Percentiles rank a stretch among this genome's conserved stretches.
Evolutionary conservation across 331 rosid genomes (phyloP).

Genomic region (Telfairia occidentalis): DNA sequence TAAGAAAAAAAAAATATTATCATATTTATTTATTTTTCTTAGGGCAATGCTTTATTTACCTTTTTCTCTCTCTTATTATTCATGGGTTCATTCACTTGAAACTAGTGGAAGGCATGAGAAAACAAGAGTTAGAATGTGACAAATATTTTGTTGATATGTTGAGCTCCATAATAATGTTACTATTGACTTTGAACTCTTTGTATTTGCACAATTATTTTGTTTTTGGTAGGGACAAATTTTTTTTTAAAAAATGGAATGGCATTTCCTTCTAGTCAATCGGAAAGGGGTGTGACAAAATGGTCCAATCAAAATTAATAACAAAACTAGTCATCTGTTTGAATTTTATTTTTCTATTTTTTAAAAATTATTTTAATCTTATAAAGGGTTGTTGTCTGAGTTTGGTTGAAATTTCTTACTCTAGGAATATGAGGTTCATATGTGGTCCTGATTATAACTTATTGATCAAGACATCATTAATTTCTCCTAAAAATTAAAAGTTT

Average conservation of each 20-base stretch:
- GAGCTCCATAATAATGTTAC: neutral
- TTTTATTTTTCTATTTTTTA: no score
- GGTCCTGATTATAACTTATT: no score
- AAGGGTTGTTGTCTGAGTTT: no score
- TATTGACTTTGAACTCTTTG: neutral
- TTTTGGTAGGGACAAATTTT: neutral
- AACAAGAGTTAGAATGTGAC: neutral
- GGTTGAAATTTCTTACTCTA: no score
- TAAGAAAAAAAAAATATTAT: neutral
- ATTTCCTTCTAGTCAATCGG: neutral
- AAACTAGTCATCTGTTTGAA: no score
- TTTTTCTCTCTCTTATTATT: neutral
- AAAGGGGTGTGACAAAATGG: no score
- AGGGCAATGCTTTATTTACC: neutral
- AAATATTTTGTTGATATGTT: neutral
- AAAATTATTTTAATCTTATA: no score
- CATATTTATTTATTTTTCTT: neutral
- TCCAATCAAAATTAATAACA: no score
- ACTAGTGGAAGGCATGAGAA: neutral
- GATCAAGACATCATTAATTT: no score
- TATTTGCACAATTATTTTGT: neutral
- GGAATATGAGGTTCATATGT: no score
- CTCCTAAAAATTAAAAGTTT: no score
- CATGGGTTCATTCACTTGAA: neutral
- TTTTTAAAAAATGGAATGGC: no score